These are phyloP conservation scores for Aspergillus pseudoterreus DNA, from an alignment of 2,329 filamentous ascomycete genomes.

Conservation along the genomic window DNA sequence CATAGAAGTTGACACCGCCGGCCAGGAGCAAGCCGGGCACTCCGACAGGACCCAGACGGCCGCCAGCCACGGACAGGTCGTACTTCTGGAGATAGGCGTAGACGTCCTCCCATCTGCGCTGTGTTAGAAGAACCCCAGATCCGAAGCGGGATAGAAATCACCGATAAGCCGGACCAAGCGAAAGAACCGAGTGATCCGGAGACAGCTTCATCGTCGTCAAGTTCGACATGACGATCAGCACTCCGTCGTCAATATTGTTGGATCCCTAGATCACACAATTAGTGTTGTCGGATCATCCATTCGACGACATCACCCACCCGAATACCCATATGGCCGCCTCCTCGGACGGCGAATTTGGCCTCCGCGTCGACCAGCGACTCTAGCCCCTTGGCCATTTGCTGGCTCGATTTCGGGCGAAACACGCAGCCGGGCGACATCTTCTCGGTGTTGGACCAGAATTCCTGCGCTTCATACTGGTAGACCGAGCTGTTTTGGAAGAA, in stretches of 20 bases:
- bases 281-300: not conserved
- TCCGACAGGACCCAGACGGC: conserved; percentile 27
- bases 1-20: conserved; percentile 28
- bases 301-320: conserved; percentile 15
- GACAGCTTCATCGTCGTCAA: conserved; percentile 26
- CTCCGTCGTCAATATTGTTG: conserved; percentile 32
- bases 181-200: conserved; percentile 25
- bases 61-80: conserved; percentile 21
- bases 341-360: conserved; percentile 30
- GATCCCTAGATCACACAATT: conserved; percentile 19
- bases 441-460: conserved; percentile 37
- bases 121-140: not conserved
- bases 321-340: conserved; percentile 34
- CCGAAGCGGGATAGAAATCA: conserved; percentile 7
- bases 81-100: conserved; percentile 25
- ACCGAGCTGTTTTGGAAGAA: conserved; percentile 21
- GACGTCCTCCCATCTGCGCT: conserved; percentile 30
- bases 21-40: conserved; percentile 27
- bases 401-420: conserved; percentile 28
- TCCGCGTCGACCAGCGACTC: conserved; percentile 15
- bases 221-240: conserved; percentile 31
- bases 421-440: conserved; percentile 30
- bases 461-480: conserved; percentile 28
- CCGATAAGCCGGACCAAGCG: conserved; percentile 26
- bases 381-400: conserved; percentile 23